Base-by-base conservation (phyloP, 495 filamentous ascomycete species). In the Lasiosphaeria miniovina region DNA sequence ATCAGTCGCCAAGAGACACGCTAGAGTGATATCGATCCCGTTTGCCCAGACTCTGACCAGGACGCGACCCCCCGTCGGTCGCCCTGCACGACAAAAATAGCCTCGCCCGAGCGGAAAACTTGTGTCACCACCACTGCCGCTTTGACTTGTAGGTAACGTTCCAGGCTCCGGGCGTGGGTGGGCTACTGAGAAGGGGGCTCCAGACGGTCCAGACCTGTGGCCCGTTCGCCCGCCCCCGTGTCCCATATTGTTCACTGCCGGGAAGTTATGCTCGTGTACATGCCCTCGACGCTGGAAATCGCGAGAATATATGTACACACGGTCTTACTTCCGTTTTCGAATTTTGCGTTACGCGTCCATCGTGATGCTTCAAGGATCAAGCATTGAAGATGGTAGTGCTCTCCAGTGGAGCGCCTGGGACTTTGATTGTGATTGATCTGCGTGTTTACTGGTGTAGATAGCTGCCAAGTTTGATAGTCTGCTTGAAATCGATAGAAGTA, bases 221-320 rank as follows among this genome's bases (percentile, higher is more conserved):
- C 43, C 55, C 60, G 17, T 62, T 62, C 15, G 60, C 60, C 60
- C 60, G 60, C 50, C 32, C n/a, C n/a, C 24, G 24, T 41, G 35
- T 49, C 54, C 43, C 51, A 62, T 36, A 62, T 62, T 62, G 15
- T 36, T 45, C 7, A 3, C 34, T 43, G 43, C 33, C 56, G 43
- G 11, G 43, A 11, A 40, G 15, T 7, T 17, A 32, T 36, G 36
- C 15, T 46, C 38, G 41, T 46, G 24, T 55, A n/a, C 3, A 24
- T 24, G 24, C 24, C 24, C 24, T 24, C 2, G 24, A 2, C 24
- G 24, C 24, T 24, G 0, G 24, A 24, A 24, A 24, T 24, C 24
- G 24, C 24, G 24, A 24, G 24, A 24, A 24, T 24, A 24, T 24
- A 24, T 24, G 24, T 24, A 24, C 24, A 24, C 24, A 24, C 24